Base-by-base conservation (phyloP, 1,139 yeast genomes). In the Geotrichum restrictum region DNA sequence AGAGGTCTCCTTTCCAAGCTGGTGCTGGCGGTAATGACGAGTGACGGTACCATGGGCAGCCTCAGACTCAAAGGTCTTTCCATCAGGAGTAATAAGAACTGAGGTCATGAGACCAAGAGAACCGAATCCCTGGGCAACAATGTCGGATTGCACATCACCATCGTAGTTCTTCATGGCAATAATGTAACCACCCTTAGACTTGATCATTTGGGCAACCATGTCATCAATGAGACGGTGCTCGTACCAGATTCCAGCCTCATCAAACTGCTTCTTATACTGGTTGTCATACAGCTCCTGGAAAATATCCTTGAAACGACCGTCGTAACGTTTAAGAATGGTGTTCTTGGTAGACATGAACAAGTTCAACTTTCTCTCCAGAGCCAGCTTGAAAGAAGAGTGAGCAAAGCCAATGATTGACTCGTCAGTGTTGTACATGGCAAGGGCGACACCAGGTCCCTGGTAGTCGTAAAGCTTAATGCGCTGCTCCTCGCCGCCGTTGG, bases 11-110 rank as follows among this genome's bases (percentile, higher is more conserved):
- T 88, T 86, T 63, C 97, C 97, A 71, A 85, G 85, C 74, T 91
- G 97, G 71, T 88, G 87, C 73, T 85, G 93, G 75, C 97, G 84
- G 76, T 77, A 91, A 70, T 89, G 98, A 74, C 98, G 86, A 55
- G 97, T 91, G 60, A 89, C 97, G 42, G 98, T 89, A 56, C 97
- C 98, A 70, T 91, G 97, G 27, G 98, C 97, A 57, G 97, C 97
- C 74, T 89, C 98, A 55, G 94, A 79, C 76, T 91, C 97, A 69
- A 88, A 89, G 29, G 96, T 85, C 74, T 86, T 86, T 50, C 98
- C 98, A 72, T 91, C 96, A 48, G 97, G 96, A 34, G 97, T 84
- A 70, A 88, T 80, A 62, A 91, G 80, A 49, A 88, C 95, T 8
- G 97, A 91, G 34, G 97, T 89, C 98, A 91, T 91, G 64, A 91